A percentile compares a stretch with the other conserved stretches of the same genome.
Conservation (phyloP, 2,329 filamentous ascomycete genomes). For the Xylaria sp. region DNA sequence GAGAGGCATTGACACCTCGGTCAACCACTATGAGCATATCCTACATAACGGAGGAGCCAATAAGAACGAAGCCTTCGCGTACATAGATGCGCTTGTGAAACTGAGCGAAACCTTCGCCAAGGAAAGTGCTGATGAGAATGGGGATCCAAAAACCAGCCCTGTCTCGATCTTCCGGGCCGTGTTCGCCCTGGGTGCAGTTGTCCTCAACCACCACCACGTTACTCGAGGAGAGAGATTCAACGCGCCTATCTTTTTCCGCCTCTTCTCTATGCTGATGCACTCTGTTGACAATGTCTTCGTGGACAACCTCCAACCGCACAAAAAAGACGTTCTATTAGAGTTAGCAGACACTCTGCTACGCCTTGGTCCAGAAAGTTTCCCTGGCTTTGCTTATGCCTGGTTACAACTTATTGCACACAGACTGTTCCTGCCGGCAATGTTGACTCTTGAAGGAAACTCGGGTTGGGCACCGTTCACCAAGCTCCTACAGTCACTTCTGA, state of each 20-base stretch:
- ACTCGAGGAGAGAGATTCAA: constrained; percentile 85
- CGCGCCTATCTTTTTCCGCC: constrained; percentile 88
- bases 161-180: constrained; percentile 80
- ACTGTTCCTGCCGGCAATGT: constrained; percentile 81
- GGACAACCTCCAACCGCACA: constrained; percentile 69
- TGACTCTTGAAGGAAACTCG: constrained; percentile 72
- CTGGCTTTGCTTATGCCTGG: constrained; percentile 89
- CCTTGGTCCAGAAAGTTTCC: constrained; percentile 80
- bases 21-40: constrained; percentile 80
- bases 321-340: constrained; percentile 75
- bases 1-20: constrained; percentile 81
- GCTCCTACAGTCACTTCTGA: constrained; percentile 77
- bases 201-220: constrained; percentile 87
- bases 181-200: constrained; percentile 79
- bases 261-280: constrained; percentile 85
- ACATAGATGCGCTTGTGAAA: constrained; percentile 84
- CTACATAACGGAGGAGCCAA: constrained; percentile 68
- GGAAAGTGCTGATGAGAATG: constrained; percentile 72
- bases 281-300: constrained; percentile 72
- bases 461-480: constrained; percentile 83
- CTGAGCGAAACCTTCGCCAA: constrained; percentile 81
- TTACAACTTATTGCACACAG: constrained; percentile 84
- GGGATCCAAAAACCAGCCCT: constrained; percentile 70
- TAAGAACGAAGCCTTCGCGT: constrained; percentile 65
- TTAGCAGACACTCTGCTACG: constrained; percentile 78